Conservation (phyloP, 83 land plant genomes). For the Picea abies region DNA sequence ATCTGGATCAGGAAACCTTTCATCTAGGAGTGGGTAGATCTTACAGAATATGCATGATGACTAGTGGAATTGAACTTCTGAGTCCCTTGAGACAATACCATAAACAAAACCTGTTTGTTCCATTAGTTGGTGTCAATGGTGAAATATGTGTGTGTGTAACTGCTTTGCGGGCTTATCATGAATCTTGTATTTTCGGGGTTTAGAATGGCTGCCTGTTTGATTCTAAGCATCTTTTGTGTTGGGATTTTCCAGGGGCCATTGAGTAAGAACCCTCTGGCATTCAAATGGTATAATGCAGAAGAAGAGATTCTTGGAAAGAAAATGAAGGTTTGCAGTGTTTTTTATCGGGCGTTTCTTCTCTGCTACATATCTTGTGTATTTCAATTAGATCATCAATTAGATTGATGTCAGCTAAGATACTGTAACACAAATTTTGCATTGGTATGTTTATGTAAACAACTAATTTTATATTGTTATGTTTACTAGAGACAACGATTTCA, state of each 20-base stretch:
- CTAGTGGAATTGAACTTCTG: neutral
- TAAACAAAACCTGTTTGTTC: neutral
- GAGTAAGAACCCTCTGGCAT: constrained; percentile 86
- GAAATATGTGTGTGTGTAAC: neutral
- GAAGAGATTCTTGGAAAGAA: constrained; percentile 94
- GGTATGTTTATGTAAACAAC: neutral
- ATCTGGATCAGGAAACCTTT: neutral
- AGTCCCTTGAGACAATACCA: neutral
- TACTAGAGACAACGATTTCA: neutral
- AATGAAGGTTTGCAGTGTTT: constrained; percentile 73
- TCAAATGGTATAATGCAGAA: constrained; percentile 94
- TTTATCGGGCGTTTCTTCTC: neutral
- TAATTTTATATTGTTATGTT: neutral
- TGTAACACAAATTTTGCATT: neutral
- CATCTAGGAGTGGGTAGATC: neutral
- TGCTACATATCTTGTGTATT: neutral
- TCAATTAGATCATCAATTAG: neutral
- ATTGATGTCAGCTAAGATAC: neutral
- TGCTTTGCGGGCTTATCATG: neutral
- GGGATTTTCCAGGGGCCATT: constrained; percentile 72
- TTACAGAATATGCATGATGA: neutral
- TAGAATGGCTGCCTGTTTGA: neutral
- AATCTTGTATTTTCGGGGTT: constrained; percentile 4
- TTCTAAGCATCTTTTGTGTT: constrained; percentile 5
- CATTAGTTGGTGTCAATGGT: neutral